A percentile compares a stretch with the other conserved stretches of the same genome.
Conservation (phyloP, 371 early-diverging fungal species). For the Syncephalastrum monosporum region DNA sequence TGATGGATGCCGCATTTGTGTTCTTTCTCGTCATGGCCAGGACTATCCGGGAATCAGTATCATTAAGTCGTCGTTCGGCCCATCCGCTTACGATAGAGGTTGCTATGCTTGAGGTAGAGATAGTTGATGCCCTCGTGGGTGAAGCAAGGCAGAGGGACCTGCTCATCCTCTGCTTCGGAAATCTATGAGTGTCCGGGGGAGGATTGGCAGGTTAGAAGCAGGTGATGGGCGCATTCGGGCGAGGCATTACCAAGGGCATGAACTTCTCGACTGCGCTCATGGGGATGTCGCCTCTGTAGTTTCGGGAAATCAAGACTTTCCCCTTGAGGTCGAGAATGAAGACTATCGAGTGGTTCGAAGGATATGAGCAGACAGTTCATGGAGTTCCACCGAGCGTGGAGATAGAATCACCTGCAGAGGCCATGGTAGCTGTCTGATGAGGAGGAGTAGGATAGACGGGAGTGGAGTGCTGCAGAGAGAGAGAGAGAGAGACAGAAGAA, state of each 20-base stretch:
- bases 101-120: constrained; percentile 92
- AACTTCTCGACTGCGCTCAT: constrained; percentile 95
- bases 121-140: constrained; percentile 94
- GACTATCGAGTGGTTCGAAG: constrained; percentile 25
- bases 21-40: constrained; percentile 96
- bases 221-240: neutral
- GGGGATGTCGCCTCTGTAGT: constrained; percentile 84
- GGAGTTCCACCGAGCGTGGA: neutral
- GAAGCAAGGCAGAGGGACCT: constrained; percentile 86
- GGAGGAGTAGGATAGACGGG: neutral
- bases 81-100: constrained; percentile 81
- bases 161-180: constrained; percentile 92
- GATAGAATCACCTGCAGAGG: constrained; percentile 24
- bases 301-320: constrained; percentile 92
- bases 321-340: constrained; percentile 94
- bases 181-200: constrained; percentile 11
- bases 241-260: constrained; percentile 80
- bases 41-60: constrained; percentile 49
- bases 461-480: too few relatives aligned
- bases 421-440: constrained; percentile 10
- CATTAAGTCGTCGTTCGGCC: neutral
- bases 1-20: constrained; percentile 93
- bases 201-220: neutral
- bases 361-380: neutral
- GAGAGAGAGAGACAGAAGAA: too few relatives aligned